Evolutionary conservation across 805 yeast genomes (phyloP).

Genomic region (Saccharomycopsis synnaedendra): DNA sequence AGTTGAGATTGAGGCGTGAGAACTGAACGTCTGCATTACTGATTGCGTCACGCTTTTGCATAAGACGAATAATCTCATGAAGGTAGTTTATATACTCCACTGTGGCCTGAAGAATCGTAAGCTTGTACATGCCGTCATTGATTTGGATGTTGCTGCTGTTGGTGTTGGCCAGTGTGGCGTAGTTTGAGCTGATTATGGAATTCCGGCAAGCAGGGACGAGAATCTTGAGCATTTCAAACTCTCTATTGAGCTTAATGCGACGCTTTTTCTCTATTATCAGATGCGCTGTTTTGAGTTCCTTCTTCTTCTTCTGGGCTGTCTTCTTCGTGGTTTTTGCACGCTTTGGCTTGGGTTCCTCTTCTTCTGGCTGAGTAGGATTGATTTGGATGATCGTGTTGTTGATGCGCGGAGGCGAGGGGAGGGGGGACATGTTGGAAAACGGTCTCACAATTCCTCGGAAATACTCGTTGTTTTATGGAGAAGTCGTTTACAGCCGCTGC

Average conservation of each 20-base stretch:
- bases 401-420: constrained; percentile 38
- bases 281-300: constrained; percentile 48
- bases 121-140: constrained; percentile 60
- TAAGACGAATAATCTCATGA: constrained; percentile 42
- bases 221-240: constrained; percentile 69
- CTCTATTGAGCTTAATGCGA: constrained; percentile 68
- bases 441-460: no score
- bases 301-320: constrained; percentile 23
- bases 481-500: no score
- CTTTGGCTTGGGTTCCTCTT: constrained; percentile 9
- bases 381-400: constrained; percentile 36
- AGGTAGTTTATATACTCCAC: constrained; percentile 70
- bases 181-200: constrained; percentile 19
- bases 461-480: no score
- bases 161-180: constrained; percentile 17
- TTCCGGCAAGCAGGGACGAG: constrained; percentile 70
- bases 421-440: constrained; percentile 13
- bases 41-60: constrained; percentile 20
- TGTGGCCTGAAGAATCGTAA: constrained; percentile 71
- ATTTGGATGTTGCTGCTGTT: constrained; percentile 19
- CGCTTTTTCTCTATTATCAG: constrained; percentile 73
- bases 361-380: constrained; percentile 19
- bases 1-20: constrained; percentile 43
- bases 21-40: constrained; percentile 30
- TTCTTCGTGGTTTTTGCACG: background rate